Conservation (phyloP, 305 asterid species). For the Fraxinus baroniana region DNA sequence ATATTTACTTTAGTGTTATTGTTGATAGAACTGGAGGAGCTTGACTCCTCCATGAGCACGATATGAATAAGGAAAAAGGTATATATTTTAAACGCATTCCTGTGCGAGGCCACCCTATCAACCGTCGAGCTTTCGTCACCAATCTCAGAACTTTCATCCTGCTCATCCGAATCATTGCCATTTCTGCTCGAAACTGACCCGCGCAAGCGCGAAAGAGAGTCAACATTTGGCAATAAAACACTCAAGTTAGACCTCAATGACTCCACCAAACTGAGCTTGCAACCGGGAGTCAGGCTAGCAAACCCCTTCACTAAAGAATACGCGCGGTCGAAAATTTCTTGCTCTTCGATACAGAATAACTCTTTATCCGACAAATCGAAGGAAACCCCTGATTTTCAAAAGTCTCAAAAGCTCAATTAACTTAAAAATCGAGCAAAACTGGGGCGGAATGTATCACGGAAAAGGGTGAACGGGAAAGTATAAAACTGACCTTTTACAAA, state of each 20-base stretch:
- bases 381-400: slow-evolving; percentile 50
- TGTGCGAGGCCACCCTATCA: slow-evolving; percentile 68
- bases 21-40: slow-evolving; percentile 31
- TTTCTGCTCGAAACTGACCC: slow-evolving; percentile 30
- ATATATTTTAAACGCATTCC: slow-evolving; percentile 87
- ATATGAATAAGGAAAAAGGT: slow-evolving; percentile 77
- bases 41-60: slow-evolving; percentile 50
- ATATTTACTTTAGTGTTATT: slow-evolving; percentile 50
- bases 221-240: slow-evolving; percentile 82
- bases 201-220: slow-evolving; percentile 48
- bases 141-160: slow-evolving; percentile 36
- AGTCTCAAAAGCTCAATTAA: background rate
- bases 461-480: slow-evolving; percentile 10
- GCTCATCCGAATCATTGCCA: slow-evolving; percentile 32
- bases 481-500: slow-evolving; percentile 66
- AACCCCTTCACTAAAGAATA: slow-evolving; percentile 80
- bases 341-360: slow-evolving; percentile 81
- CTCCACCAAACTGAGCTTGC: slow-evolving; percentile 82
- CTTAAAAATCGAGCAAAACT: background rate
- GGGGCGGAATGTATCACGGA: background rate
- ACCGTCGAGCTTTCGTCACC: slow-evolving; percentile 37
- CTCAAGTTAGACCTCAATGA: slow-evolving; percentile 84
- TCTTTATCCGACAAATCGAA: slow-evolving; percentile 92
- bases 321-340: slow-evolving; percentile 79
- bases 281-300: slow-evolving; percentile 41